These are phyloP conservation scores for Eudorina sp. DNA, from an alignment of 139 green algal species.

Conservation along the genomic window DNA sequence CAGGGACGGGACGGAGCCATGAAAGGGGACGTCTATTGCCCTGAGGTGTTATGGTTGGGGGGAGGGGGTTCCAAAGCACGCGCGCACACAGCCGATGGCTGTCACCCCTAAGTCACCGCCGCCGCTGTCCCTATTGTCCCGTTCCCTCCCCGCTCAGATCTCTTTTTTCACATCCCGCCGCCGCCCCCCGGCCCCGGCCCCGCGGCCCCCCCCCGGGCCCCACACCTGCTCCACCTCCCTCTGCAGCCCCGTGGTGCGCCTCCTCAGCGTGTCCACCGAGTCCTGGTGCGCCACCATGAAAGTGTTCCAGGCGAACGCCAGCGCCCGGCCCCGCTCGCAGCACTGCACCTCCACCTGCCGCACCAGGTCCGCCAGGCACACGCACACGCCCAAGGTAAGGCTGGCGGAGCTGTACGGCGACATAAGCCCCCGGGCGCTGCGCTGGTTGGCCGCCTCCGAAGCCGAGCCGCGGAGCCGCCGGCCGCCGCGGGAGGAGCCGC, in stretches of 20 bases:
- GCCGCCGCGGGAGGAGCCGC: neutral
- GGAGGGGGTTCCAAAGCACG: too few species aligned
- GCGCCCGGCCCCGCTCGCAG: constrained; percentile 68
- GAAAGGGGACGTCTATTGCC: too few species aligned
- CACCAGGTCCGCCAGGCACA: constrained; percentile 72
- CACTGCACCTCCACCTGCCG: constrained; percentile 80
- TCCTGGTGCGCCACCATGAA: constrained; percentile 57
- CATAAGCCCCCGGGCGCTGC: neutral
- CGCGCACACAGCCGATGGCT: too few species aligned
- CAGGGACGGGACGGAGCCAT: too few species aligned
- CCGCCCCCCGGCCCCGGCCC: neutral
- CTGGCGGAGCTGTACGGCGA: constrained; percentile 48
- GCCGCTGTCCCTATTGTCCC: too few species aligned
- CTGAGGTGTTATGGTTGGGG: too few species aligned
- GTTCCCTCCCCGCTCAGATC: too few species aligned
- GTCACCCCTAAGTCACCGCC: too few species aligned
- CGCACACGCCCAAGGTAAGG: constrained; percentile 47
- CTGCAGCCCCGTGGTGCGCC: constrained; percentile 25
- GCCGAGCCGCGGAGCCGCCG: neutral
- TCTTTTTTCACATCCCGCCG: neutral
- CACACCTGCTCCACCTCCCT: constrained; percentile 39
- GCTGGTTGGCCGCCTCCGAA: neutral
- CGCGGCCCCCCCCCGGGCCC: neutral
- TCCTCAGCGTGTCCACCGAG: constrained; percentile 36
- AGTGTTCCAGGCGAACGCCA: constrained; percentile 74